A percentile compares a stretch with the other conserved stretches of the same genome.
Conservation (phyloP, 176 grass and related monocot species). For the Zizania latifolia region DNA sequence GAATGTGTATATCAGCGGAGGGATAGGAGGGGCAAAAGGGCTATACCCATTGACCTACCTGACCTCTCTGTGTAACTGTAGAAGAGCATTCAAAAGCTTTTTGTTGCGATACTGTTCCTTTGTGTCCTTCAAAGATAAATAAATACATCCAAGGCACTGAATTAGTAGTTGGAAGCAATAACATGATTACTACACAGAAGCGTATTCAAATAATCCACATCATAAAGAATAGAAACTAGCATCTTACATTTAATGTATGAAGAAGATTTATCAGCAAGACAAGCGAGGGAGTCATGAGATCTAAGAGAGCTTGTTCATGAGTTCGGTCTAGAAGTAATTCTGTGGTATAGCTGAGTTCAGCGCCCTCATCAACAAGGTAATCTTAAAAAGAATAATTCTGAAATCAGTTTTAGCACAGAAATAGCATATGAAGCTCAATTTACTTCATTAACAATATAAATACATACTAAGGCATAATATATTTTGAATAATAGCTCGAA, state of each 20-base stretch:
- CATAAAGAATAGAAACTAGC: conserved; percentile 11
- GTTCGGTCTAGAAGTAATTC: conserved; percentile 86
- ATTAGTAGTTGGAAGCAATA: conserved; percentile 1
- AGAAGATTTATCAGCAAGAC: conserved; percentile 89
- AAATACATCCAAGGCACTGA: conserved; percentile 8
- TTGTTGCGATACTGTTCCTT: conserved; percentile 97
- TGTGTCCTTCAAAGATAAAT: conserved; percentile 51
- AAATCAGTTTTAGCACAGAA: conserved; percentile 21
- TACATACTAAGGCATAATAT: neutral
- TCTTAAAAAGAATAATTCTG: conserved; percentile 52
- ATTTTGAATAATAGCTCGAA: neutral
- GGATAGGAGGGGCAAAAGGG: neutral
- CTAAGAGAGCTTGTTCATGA: conserved; percentile 84
- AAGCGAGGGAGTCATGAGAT: conserved; percentile 96
- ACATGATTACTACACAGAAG: conserved; percentile 2
- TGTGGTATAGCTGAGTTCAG: conserved; percentile 85
- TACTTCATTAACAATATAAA: conserved; percentile 17
- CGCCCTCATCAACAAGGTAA: conserved; percentile 95
- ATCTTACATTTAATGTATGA: conserved; percentile 69
- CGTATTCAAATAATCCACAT: neutral
- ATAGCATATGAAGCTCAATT: conserved; percentile 14
- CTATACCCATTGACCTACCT: conserved; percentile 73
- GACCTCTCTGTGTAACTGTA: conserved; percentile 87
- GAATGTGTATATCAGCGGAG: conserved; percentile 16
- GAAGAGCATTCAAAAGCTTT: conserved; percentile 83